A percentile compares a stretch with the other conserved stretches of the same genome.
Conservation (phyloP, 352 stramenopile genomes). For the Phytophthora tentaculata region DNA sequence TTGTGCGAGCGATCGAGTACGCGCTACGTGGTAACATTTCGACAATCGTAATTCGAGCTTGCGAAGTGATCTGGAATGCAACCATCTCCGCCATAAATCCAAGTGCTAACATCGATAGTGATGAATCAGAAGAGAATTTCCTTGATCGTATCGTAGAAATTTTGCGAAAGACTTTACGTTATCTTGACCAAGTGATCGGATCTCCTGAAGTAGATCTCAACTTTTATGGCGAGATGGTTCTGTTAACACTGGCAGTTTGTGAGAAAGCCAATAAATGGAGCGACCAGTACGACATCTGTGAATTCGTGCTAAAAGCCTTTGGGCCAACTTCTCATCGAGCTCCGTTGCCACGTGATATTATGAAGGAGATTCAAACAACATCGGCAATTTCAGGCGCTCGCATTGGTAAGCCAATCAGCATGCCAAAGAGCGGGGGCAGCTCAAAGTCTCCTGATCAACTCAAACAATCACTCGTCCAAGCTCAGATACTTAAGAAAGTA, state of each 20-base stretch:
- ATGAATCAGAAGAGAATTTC: conserved; percentile 22
- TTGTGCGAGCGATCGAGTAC: conserved; percentile 61
- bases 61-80: conserved; percentile 85
- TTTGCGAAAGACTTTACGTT: conserved; percentile 31
- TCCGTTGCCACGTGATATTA: conserved; percentile 25
- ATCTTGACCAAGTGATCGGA: conserved; percentile 31
- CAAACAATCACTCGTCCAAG: conserved; percentile 55
- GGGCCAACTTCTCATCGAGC: conserved; percentile 20
- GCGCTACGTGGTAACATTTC: conserved; percentile 23
- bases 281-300: conserved; percentile 45
- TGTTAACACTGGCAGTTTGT: conserved; percentile 62
- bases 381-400: conserved; percentile 66
- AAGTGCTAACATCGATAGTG: conserved; percentile 20
- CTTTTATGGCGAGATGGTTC: conserved; percentile 61
- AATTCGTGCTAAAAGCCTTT: conserved; percentile 33
- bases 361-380: conserved; percentile 63
- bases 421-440: conserved; percentile 19
- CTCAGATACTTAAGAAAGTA: conserved; percentile 72
- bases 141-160: conserved; percentile 29
- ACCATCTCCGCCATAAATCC: conserved; percentile 43
- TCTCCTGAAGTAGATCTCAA: conserved; percentile 5
- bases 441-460: conserved; percentile 43
- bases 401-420: conserved; percentile 44
- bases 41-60: conserved; percentile 50
- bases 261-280: conserved; percentile 57